A percentile compares a stretch with the other conserved stretches of the same genome.
Conservation (phyloP, 176 grass and related monocot species). For the Musa troglodytarum region DNA sequence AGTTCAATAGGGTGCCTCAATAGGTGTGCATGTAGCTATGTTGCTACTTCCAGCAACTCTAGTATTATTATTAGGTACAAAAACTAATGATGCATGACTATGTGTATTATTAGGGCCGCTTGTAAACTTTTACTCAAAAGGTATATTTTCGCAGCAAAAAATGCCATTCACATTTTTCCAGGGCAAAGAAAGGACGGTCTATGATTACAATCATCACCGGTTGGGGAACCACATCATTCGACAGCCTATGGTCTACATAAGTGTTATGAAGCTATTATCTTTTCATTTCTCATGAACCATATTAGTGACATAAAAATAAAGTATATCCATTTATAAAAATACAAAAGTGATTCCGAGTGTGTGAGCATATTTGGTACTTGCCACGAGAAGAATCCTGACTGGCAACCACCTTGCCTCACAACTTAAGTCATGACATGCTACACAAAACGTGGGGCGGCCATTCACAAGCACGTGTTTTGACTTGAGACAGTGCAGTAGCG, state of each 20-base stretch:
- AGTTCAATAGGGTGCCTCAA: not conserved
- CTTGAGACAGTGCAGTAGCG: not conserved
- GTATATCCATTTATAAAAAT: not conserved
- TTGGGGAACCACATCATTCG: conserved; percentile 15
- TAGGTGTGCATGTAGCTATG: not conserved
- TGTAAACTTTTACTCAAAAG: not conserved
- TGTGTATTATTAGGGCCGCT: no score
- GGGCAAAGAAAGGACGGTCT: not conserved
- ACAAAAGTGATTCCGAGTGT: no score
- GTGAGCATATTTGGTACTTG: no score
- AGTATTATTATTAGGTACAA: not conserved
- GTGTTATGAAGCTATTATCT: not conserved
- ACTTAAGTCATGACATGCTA: no score
- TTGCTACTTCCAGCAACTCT: not conserved
- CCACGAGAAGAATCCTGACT: no score
- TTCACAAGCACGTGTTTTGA: no score
- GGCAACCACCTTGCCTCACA: no score
- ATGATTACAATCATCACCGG: not conserved
- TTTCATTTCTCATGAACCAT: no score
- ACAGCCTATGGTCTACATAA: not conserved
- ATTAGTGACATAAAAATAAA: no score
- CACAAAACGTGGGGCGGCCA: no score
- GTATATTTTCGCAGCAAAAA: not conserved
- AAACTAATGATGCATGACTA: not conserved
- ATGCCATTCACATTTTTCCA: no score